A percentile compares a stretch with the other conserved stretches of the same genome.
These are phyloP conservation scores for Nasturtium officinale DNA, from an alignment of 345 rosid genomes.

Conservation along the genomic window DNA sequence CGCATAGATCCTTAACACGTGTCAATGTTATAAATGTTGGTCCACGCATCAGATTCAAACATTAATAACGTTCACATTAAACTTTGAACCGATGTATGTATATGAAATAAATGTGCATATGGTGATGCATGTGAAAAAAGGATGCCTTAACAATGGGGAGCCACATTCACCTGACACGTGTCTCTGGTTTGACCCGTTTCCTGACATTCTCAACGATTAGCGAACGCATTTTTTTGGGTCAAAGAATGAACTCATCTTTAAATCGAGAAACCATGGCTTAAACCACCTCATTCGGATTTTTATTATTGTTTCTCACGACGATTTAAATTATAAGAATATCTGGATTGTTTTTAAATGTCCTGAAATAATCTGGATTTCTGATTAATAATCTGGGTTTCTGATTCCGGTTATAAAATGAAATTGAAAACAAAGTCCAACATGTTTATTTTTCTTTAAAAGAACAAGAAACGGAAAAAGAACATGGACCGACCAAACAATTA, in stretches of 20 bases:
- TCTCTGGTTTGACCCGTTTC: background rate
- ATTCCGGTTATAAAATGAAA: background rate
- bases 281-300: background rate
- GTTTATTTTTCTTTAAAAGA: background rate
- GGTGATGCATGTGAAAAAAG: conserved; percentile 34
- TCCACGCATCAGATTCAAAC: conserved; percentile 15
- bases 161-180: conserved; percentile 28
- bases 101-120: conserved; percentile 35
- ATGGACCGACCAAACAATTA: background rate
- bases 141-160: conserved; percentile 39
- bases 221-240: too few relatives aligned
- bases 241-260: background rate
- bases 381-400: too few relatives aligned
- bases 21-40: conserved; percentile 27
- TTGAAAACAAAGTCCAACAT: background rate
- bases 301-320: background rate
- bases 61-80: conserved; percentile 18
- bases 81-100: conserved; percentile 2
- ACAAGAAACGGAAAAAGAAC: too few relatives aligned
- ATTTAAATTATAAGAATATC: background rate
- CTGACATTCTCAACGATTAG: background rate
- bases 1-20: conserved; percentile 1
- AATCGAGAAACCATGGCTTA: background rate
- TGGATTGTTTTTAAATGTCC: background rate
- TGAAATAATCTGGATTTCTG: background rate